Conservation (phyloP, 139 green algal genomes). For the Desmodesmus armatus region DNA sequence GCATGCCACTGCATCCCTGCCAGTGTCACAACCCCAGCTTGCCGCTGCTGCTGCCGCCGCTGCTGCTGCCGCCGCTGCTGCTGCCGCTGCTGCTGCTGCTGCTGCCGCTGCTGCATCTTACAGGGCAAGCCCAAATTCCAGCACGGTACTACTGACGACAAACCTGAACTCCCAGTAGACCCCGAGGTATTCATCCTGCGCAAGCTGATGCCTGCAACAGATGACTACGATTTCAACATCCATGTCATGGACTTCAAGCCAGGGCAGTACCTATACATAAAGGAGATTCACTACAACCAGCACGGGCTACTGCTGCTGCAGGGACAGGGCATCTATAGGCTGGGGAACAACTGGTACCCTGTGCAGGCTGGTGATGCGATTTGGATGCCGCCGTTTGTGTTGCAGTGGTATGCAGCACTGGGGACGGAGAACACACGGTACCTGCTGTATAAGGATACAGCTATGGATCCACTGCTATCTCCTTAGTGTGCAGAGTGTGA, state of each 20-base stretch:
- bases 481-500: neutral
- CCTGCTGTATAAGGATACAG: slow-evolving; percentile 92
- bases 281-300: slow-evolving; percentile 99
- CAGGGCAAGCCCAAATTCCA: slow-evolving; percentile 65
- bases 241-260: slow-evolving; percentile 97
- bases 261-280: slow-evolving; percentile 89
- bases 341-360: slow-evolving; percentile 90
- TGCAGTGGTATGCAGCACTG: slow-evolving; percentile 93
- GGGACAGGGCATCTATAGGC: slow-evolving; percentile 94
- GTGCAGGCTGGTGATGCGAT: slow-evolving; percentile 87
- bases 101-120: neutral
- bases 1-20: too few species aligned
- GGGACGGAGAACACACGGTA: slow-evolving; percentile 79
- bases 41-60: too few species aligned
- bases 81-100: neutral
- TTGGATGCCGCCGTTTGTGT: slow-evolving; percentile 90
- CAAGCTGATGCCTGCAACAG: slow-evolving; percentile 91
- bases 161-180: slow-evolving; percentile 66
- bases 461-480: slow-evolving; percentile 73
- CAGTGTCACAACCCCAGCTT: too few species aligned
- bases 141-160: slow-evolving; percentile 70
- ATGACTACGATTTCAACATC: slow-evolving; percentile 96
- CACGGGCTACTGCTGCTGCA: slow-evolving; percentile 94
- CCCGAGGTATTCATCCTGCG: slow-evolving; percentile 92
- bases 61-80: neutral